Evolutionary conservation across 1,139 yeast species (phyloP), one percentile per base, ranked within the genome.

Genomic region (Meyerozyma athensensis): DNA sequence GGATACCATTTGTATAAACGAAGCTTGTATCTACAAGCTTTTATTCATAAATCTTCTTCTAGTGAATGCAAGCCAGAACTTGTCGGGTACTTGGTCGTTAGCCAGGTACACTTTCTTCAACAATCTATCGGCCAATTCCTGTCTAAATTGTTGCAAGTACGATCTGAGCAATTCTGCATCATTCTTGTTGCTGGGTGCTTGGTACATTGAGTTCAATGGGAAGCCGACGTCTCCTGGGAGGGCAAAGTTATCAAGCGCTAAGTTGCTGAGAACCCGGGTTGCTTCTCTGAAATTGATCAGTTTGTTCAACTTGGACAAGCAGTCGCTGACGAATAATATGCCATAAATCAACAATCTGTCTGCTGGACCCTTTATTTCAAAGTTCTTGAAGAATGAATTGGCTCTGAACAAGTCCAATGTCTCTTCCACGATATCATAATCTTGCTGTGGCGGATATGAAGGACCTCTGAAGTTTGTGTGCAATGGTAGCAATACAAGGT

Each of bases 301-400:
- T 33, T 63, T 59, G 38, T 60, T 69, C 49, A 92, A 67, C 43
- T 79, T 75, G 37, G 81, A 70, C 45, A 92, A 71, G 61, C 97
- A 87, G 55, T 87, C 95, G 41, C 94, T 85, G 31, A 86, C 78
- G 58, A 79, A 92, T 43, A 94, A 68, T 43, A 92, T 92, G n/a
- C 98, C 99, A 58, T 92, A 92, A 53, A 94, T 90, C 45, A 92
- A 71, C n/a, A 92, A 76, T 49, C 99, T 74, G 61, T 92, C 99
- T 3, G 97, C 85, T 14, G 95, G 87, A 9, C 97, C 96, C 59
- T 87, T 87, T 65, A 92, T 89, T 65, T 94, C 98, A 61, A 92
- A 94, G 70, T 92, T 92, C 58, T 86, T 84, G 74, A 94, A 92
- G 64, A 92, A 90, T 6, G 96, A 86, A 62, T 92, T 92, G 53